Percentiles rank a stretch among this genome's conserved stretches.
Conservation (phyloP, 2,329 filamentous ascomycete genomes). For the Cercospora sp. region DNA sequence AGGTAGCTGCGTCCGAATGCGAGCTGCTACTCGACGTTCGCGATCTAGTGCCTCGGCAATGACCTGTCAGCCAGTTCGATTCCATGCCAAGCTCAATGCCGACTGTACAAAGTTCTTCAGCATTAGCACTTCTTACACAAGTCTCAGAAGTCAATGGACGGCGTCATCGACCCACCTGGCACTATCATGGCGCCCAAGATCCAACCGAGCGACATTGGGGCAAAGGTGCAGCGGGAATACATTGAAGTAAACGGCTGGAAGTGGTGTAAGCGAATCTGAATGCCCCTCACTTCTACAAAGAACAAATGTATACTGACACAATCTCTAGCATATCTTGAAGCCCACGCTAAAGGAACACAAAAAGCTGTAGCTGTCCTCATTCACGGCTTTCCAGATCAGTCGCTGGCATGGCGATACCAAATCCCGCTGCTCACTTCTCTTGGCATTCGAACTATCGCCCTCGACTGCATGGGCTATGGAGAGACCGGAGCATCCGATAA, state of each 20-base stretch:
- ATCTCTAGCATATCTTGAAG: slow-evolving; percentile 17
- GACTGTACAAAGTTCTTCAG: neutral
- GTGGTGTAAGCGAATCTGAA: slow-evolving; percentile 55
- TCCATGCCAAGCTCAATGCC: neutral
- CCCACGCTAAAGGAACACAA: slow-evolving; percentile 32
- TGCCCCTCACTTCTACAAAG: neutral
- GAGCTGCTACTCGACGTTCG: neutral
- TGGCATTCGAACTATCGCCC: slow-evolving; percentile 75
- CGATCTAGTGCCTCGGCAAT: neutral
- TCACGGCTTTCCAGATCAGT: slow-evolving; percentile 81
- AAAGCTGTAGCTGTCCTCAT: slow-evolving; percentile 58
- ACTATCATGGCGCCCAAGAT: slow-evolving; percentile 13
- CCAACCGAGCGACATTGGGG: slow-evolving; percentile 16
- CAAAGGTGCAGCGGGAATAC: slow-evolving; percentile 38
- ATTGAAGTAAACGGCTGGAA: slow-evolving; percentile 66
- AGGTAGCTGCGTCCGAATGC: neutral
- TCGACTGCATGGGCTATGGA: slow-evolving; percentile 86
- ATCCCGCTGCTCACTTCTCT: slow-evolving; percentile 72
- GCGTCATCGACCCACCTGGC: neutral
- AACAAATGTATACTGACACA: neutral
- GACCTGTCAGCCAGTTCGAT: neutral
- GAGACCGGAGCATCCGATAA: slow-evolving; percentile 52
- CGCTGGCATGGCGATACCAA: slow-evolving; percentile 86
- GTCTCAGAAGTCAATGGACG: neutral
- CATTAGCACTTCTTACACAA: neutral